Percentiles rank a stretch among this genome's conserved stretches.
Evolutionary conservation across 805 yeast genomes (phyloP).

Genomic region (Naumovozyma castellii): DNA sequence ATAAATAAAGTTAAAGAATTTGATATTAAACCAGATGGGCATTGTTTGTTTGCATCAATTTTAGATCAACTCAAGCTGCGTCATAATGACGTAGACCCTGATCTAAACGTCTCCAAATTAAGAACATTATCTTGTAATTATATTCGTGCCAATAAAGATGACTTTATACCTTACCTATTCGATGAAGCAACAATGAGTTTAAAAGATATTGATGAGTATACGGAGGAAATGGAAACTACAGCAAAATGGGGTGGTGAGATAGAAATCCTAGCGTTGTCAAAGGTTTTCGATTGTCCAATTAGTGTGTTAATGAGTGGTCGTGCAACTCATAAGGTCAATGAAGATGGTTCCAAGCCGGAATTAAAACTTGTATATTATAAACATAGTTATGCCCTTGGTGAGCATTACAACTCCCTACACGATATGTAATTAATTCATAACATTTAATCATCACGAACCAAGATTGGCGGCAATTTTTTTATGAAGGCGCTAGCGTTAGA

Average conservation of each 20-base stretch:
- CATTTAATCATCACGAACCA: not conserved
- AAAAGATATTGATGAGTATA: conserved; percentile 58
- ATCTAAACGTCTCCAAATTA: conserved; percentile 34
- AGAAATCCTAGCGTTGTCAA: conserved; percentile 76
- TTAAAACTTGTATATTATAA: conserved; percentile 72
- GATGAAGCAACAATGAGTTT: conserved; percentile 65
- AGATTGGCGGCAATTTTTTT: not conserved
- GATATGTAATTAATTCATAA: conserved; percentile 31
- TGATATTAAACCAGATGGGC: conserved; percentile 87
- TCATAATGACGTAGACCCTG: conserved; percentile 29
- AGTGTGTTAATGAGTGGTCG: conserved; percentile 71
- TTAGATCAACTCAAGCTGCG: conserved; percentile 63
- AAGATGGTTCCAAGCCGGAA: conserved; percentile 42
- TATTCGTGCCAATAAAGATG: conserved; percentile 54
- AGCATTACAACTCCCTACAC: conserved; percentile 80
- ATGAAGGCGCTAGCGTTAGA: not conserved
- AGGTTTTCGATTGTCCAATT: conserved; percentile 64
- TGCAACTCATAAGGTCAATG: conserved; percentile 55
- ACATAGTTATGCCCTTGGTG: conserved; percentile 84
- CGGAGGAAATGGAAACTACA: conserved; percentile 58
- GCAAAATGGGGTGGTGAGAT: conserved; percentile 95
- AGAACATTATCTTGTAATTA: conserved; percentile 58
- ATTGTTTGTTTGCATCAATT: conserved; percentile 82
- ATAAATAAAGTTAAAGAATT: conserved; percentile 41
- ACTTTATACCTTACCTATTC: conserved; percentile 71